Base-by-base conservation (phyloP, 495 filamentous ascomycete genomes). In the Pseudomonodictys pantanalensis region DNA sequence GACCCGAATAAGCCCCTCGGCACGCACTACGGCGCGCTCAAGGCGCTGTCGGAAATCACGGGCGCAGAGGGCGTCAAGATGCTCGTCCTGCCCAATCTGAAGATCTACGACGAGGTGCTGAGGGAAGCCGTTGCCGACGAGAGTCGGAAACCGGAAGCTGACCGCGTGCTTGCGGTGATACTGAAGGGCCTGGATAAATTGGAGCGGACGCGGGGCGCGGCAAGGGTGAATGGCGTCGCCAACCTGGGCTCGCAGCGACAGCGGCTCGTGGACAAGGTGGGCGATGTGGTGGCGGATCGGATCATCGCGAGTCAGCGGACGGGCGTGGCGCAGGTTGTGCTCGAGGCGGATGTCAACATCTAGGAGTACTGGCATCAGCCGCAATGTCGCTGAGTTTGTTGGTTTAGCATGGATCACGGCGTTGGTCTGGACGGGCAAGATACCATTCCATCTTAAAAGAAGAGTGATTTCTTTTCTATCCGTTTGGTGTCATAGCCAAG, bases 21-120 rank as follows among this genome's bases (percentile, higher is more conserved):
- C 17, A 86, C 90, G 3, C 89, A 93, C 66, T 97, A 90, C 68
- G 93, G 93, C 47, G 89, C 92, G 9, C 80, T 98, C 35, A 79
- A 83, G 35, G 91, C 90, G 3, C 76, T 98, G 10, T 78, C 82
- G 0, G 79, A 82, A 0, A 83, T 92, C 20, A 90, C 90, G 11
- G 91, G 91, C 0, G 63, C 81, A 0, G 90, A 93, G 55, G 85
- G 86, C 15, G 82, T 97, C n/a, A 84, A 87, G 5, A 79, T 86
- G 28, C 77, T 96, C 17, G 79, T 97, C 12, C 67, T 97, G 6
- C 89, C 88, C 5, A 95, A 92, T 67, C 73, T 96, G 12, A 85
- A 81, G 58, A 76, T 86, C 3, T 95, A 92, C 66, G 88, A 93
- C 52, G 78, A 77, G 0, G 75, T 96, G 12, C 77, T 90, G 15